Evolutionary conservation across 2,329 filamentous ascomycete species (phyloP).

Genomic region (Dryadomyces quercus-mongolicae): DNA sequence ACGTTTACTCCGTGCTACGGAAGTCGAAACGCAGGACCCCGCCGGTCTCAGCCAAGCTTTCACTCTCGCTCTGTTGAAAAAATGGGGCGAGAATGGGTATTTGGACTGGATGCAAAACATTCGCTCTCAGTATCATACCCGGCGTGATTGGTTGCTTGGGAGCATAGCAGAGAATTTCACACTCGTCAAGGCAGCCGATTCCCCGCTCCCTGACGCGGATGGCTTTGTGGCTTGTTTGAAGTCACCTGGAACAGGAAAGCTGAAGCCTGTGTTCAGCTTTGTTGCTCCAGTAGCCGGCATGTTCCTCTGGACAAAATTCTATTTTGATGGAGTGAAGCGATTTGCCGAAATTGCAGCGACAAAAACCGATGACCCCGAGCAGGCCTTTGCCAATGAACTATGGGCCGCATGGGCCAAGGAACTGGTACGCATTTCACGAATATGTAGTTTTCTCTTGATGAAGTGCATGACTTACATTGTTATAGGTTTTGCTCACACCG

Average conservation of each 20-base stretch:
- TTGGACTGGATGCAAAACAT: conserved; percentile 62
- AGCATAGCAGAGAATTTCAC: conserved; percentile 28
- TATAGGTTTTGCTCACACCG: conserved; percentile 15
- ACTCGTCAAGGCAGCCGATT: conserved; percentile 11
- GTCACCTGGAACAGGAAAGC: background rate
- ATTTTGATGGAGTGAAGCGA: conserved; percentile 9
- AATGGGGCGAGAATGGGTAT: conserved; percentile 65
- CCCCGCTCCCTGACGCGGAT: conserved; percentile 8
- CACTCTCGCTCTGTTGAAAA: conserved; percentile 27
- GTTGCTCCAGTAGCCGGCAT: conserved; percentile 19
- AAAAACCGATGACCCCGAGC: conserved; percentile 12
- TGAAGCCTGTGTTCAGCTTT: conserved; percentile 18
- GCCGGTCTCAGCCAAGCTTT: conserved; percentile 49
- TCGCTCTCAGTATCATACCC: conserved; percentile 53
- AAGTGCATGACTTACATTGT: background rate
- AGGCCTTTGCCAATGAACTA: conserved; percentile 13
- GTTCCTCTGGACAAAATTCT: conserved; percentile 21
- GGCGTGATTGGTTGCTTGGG: conserved; percentile 50
- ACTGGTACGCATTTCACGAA: conserved; percentile 7
- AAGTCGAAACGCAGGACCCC: conserved; percentile 54
- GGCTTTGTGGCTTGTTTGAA: conserved; percentile 14
- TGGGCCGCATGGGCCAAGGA: conserved; percentile 11
- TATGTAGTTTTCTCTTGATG: background rate
- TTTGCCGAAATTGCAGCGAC: background rate
- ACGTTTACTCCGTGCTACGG: conserved; percentile 17